A percentile compares a stretch with the other conserved stretches of the same genome.
These are phyloP conservation scores for Abrus pulchellus DNA, from an alignment of 306 rosid genomes.

Conservation along the genomic window DNA sequence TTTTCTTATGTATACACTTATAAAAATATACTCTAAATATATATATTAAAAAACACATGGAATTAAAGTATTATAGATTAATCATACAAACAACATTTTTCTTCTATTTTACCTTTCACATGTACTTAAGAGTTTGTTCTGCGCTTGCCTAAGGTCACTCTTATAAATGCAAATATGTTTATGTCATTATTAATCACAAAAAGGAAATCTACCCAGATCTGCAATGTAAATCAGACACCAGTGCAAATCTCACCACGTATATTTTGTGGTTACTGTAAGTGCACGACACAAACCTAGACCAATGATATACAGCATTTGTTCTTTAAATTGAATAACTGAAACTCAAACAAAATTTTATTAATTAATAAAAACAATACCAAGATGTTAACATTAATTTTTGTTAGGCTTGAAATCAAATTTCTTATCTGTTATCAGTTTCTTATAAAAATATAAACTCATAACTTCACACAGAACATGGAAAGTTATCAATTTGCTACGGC, in stretches of 20 bases:
- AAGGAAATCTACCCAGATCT: conserved; percentile 38
- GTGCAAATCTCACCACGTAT: conserved; percentile 24
- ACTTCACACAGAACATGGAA: background rate
- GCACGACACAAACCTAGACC: conserved; percentile 35
- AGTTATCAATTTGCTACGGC: background rate
- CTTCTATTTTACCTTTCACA: background rate
- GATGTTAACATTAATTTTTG: too few relatives aligned
- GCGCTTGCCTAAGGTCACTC: conserved; percentile 3
- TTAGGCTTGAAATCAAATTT: background rate
- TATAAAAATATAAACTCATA: background rate
- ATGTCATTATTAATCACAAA: background rate
- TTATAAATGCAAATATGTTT: conserved; percentile 26
- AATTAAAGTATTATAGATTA: too few relatives aligned
- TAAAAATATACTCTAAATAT: too few relatives aligned
- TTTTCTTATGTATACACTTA: too few relatives aligned
- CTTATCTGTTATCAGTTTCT: background rate
- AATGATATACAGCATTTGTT: background rate
- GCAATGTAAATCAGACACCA: conserved; percentile 6
- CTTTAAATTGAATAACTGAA: background rate
- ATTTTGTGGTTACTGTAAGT: conserved; percentile 45
- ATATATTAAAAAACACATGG: too few relatives aligned
- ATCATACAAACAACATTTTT: too few relatives aligned
- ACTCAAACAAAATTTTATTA: background rate
- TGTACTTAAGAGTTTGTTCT: conserved; percentile 17
- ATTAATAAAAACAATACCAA: background rate